These are phyloP conservation scores for Neurospora sp. DNA, from an alignment of 495 filamentous ascomycete genomes.

Conservation along the genomic window DNA sequence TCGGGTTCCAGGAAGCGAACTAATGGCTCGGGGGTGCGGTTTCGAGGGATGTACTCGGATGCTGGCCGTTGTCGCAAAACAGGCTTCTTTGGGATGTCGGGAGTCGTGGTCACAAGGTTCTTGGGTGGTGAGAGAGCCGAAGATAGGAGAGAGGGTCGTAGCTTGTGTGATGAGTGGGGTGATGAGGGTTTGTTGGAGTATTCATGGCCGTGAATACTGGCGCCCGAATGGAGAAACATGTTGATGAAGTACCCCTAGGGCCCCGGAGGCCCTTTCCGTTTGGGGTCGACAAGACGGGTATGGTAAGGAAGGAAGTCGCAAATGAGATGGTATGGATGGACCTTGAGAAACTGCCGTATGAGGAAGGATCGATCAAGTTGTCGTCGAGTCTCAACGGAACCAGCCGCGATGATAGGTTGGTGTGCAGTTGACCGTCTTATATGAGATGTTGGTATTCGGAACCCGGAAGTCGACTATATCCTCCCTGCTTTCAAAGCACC, in stretches of 20 bases:
- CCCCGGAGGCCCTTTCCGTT: not conserved
- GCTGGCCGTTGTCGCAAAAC: conserved; percentile 17
- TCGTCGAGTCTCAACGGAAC: not conserved
- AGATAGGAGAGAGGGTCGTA: conserved; percentile 33
- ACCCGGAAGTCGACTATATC: not conserved
- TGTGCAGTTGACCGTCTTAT: not conserved
- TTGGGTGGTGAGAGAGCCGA: conserved; percentile 29
- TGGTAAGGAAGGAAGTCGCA: not conserved
- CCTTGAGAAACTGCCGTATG: not conserved
- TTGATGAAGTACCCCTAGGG: conserved; percentile 1
- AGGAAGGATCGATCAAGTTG: not conserved
- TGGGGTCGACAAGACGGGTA: not conserved
- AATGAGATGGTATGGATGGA: not conserved
- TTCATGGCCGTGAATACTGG: conserved; percentile 47
- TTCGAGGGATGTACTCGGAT: conserved; percentile 19
- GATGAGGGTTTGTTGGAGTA: conserved; percentile 32
- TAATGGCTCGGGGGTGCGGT: conserved; percentile 16
- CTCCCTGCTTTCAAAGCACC: not conserved
- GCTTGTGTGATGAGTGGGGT: conserved; percentile 22
- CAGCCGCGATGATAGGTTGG: not conserved
- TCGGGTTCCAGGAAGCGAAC: conserved; percentile 26
- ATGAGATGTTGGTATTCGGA: not conserved
- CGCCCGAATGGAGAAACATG: conserved; percentile 42
- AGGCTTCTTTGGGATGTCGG: conserved; percentile 4
- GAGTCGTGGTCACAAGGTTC: conserved; percentile 5